Conservation (phyloP, 116 monocot genomes). For the Dioscorea cayenensis region DNA sequence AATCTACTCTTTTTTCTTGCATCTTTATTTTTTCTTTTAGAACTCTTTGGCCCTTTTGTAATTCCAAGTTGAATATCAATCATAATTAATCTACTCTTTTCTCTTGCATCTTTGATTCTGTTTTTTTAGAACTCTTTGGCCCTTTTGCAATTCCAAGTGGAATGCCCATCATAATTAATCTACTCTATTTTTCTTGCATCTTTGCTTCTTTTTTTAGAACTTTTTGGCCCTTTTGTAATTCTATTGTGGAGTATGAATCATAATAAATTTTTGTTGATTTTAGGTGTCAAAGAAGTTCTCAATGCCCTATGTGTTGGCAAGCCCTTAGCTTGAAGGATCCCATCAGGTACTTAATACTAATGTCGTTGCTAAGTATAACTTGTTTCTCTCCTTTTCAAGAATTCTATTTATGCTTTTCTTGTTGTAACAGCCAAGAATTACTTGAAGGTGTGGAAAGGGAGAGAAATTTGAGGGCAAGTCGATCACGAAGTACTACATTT, state of each 20-base stretch:
- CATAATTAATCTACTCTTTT: neutral
- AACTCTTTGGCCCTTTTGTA: too few relatives aligned
- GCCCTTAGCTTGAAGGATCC: slow-evolving; percentile 12
- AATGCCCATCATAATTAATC: neutral
- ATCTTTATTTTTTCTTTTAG: too few relatives aligned
- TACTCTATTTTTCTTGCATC: too few relatives aligned
- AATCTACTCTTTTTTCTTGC: neutral
- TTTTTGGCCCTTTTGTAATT: too few relatives aligned
- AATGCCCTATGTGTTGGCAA: slow-evolving; percentile 14
- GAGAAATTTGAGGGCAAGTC: slow-evolving; percentile 34
- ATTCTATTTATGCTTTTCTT: neutral
- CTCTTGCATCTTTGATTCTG: too few relatives aligned
- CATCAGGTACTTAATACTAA: neutral
- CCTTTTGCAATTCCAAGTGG: too few relatives aligned
- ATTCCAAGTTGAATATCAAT: too few relatives aligned
- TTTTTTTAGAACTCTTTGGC: too few relatives aligned
- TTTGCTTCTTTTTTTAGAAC: too few relatives aligned
- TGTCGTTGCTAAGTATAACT: neutral
- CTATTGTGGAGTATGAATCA: too few relatives aligned
- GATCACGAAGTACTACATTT: slow-evolving; percentile 23
- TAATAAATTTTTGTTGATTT: neutral
- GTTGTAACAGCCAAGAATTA: slow-evolving; percentile 44
- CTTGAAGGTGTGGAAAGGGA: slow-evolving; percentile 45
- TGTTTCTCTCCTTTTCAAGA: neutral
- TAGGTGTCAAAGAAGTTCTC: slow-evolving; percentile 16